phyloP scores from a whole-genome alignment of 2,329 filamentous ascomycete genomes.

The Aureobasidium sp. region DNA sequence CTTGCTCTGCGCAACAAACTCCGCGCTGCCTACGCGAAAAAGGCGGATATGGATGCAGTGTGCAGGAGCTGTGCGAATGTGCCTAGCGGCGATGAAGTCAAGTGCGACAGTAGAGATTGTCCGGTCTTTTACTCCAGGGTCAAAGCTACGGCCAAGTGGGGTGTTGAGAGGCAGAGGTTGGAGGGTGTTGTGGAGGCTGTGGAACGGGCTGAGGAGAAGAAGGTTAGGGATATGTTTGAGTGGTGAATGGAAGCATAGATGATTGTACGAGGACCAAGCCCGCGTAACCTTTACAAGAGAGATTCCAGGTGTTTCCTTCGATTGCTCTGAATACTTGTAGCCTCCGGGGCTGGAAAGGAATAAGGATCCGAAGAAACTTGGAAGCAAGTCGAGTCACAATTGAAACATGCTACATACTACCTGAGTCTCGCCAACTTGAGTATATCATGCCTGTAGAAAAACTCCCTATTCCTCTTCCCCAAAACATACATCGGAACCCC shows the following conservation, averaged over 20 bases:
- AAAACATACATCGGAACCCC: conserved; percentile 7
- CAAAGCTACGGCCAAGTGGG: conserved; percentile 47
- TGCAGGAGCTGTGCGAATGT: conserved; percentile 75
- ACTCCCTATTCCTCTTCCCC: conserved; percentile 8
- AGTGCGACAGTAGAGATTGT: conserved; percentile 84
- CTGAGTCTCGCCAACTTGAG: neutral
- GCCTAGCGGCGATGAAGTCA: conserved; percentile 65
- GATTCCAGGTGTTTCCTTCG: too few species aligned
- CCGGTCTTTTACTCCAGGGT: conserved; percentile 78
- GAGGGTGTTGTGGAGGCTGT: conserved; percentile 36
- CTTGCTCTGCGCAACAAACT: conserved; percentile 55
- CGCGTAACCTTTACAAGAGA: too few species aligned
- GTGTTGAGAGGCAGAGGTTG: conserved; percentile 30
- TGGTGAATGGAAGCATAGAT: too few species aligned
- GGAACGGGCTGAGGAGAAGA: conserved; percentile 24
- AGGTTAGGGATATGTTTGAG: conserved; percentile 4
- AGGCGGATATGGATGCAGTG: conserved; percentile 55
- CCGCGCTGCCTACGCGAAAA: conserved; percentile 53
- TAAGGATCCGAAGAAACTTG: too few species aligned
- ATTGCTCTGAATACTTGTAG: too few species aligned
- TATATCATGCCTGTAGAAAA: conserved; percentile 6
- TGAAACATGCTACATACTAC: neutral
- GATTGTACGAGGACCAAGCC: too few species aligned
- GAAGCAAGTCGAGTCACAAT: too few species aligned
- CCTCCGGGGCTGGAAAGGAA: too few species aligned